Base-by-base conservation (phyloP, 2,329 filamentous ascomycete genomes). In the Fusarium algeriense region DNA sequence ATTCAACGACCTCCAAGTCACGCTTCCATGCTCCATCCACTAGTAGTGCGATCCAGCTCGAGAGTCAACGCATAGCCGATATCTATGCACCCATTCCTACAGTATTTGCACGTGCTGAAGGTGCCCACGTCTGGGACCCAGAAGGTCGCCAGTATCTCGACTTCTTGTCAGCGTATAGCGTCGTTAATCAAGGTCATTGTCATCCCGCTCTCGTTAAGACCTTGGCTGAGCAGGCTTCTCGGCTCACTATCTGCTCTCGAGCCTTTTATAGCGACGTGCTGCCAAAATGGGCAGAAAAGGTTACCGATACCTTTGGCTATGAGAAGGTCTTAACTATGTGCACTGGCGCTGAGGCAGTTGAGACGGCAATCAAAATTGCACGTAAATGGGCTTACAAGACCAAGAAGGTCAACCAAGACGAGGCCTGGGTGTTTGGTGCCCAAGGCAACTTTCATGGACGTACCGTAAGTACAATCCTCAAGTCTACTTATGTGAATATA, bases 111-210 rank as follows among this genome's bases (percentile, higher is more conserved):
- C 90, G 90, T 73, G 96, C 94, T 46, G 88, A 91, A 76, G 96
- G 95, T 52, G 92, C 92, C 78, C 91, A 92, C 67, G 96, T 98
- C 63, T 98, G 96, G 95, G 96, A 99, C 80, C 95, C 96, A 23
- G 96, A 99, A 85, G 94, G 93, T 78, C 93, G 91, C 76, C 91
- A 97, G 81, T 98, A 99, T 83, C 90, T 98, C 77, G 96, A 99
- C 85, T 98, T 97, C 84, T 90, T 99, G 73, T 98, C 95, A 49
- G 96, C 96, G 73, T 99, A 98, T 57, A 72, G 69, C 30, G 69
- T 68, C 56, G 60, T 65, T 23, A 72, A 72, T 37, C 69, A 71
- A 48, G 69, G 69, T 7, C 69, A 72, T 37, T 71, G 68, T 38
- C 87, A 99, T 84, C 96, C 96, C 8, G 95, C 97, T 84, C 90